These are phyloP conservation scores for Aureobasidium sp. DNA, from an alignment of 2,329 filamentous ascomycete species.

Conservation along the genomic window DNA sequence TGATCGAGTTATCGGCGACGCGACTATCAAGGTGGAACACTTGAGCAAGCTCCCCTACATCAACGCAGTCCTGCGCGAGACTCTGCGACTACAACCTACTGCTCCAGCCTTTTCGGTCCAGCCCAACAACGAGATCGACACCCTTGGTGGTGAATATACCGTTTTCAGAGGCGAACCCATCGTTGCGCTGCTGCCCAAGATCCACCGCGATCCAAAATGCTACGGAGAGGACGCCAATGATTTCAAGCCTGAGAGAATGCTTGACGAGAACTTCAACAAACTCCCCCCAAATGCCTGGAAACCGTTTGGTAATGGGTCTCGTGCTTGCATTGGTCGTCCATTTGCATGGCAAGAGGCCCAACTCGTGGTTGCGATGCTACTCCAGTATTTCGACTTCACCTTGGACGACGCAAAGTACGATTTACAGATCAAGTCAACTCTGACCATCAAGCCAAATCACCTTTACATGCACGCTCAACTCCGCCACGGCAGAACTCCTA, in stretches of 20 bases:
- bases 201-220: slow-evolving; percentile 55
- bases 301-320: slow-evolving; percentile 64
- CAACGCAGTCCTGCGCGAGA: slow-evolving; percentile 55
- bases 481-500: slow-evolving; percentile 40
- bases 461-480: slow-evolving; percentile 54
- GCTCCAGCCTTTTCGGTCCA: slow-evolving; percentile 50
- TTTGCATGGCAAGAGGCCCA: slow-evolving; percentile 70
- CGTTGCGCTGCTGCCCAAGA: slow-evolving; percentile 40
- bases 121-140: slow-evolving; percentile 39
- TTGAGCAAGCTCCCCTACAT: slow-evolving; percentile 58
- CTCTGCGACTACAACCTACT: slow-evolving; percentile 52
- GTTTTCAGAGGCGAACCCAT: slow-evolving; percentile 46
- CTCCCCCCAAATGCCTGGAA: slow-evolving; percentile 26
- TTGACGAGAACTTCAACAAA: slow-evolving; percentile 56
- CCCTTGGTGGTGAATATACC: slow-evolving; percentile 56
- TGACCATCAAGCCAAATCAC: slow-evolving; percentile 56
- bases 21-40: slow-evolving; percentile 51
- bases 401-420: slow-evolving; percentile 53
- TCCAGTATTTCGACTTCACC: slow-evolving; percentile 64
- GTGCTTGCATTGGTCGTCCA: slow-evolving; percentile 62
- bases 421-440: slow-evolving; percentile 45
- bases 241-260: slow-evolving; percentile 65
- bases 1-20: slow-evolving; percentile 53
- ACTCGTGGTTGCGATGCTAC: slow-evolving; percentile 51
- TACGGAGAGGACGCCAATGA: slow-evolving; percentile 57